Conservation (phyloP, 306 rosid species). For the Oxytropis ochrocephala region DNA sequence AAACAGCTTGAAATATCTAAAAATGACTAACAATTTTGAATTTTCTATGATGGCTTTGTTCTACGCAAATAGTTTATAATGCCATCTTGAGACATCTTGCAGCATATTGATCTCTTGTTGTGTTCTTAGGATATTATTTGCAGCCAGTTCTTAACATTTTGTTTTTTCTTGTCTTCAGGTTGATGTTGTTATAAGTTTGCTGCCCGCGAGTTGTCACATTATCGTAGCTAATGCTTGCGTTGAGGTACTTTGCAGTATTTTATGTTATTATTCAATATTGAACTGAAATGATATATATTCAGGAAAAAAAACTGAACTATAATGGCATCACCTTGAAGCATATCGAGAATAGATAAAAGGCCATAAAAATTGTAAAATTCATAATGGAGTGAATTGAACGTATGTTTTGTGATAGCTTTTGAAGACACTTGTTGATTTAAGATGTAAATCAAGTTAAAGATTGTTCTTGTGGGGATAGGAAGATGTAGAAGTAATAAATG, state of each 20-base stretch:
- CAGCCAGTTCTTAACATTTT: neutral
- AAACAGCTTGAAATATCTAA: neutral
- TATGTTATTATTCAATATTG: slow-evolving; percentile 7
- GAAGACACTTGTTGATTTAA: neutral
- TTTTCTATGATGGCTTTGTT: neutral
- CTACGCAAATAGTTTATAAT: neutral
- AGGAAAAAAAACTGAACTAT: neutral
- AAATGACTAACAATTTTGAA: neutral
- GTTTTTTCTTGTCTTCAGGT: slow-evolving; percentile 44
- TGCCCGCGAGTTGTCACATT: slow-evolving; percentile 73
- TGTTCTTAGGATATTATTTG: neutral
- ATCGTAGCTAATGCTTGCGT: slow-evolving; percentile 81
- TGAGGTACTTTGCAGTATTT: slow-evolving; percentile 53
- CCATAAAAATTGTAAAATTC: neutral
- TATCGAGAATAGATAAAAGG: neutral
- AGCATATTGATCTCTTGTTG: neutral
- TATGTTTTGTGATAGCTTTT: neutral
- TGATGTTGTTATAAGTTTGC: slow-evolving; percentile 79
- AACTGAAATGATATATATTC: neutral
- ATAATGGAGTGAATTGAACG: neutral
- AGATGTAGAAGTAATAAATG: slow-evolving; percentile 1
- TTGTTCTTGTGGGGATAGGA: neutral
- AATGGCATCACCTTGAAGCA: neutral
- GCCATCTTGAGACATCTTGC: slow-evolving; percentile 3
- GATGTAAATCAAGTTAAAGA: neutral